Percentiles rank a stretch among this genome's conserved stretches.
phyloP scores from a whole-genome alignment of 2,329 filamentous ascomycete species.

The Penicillium janthinellum region DNA sequence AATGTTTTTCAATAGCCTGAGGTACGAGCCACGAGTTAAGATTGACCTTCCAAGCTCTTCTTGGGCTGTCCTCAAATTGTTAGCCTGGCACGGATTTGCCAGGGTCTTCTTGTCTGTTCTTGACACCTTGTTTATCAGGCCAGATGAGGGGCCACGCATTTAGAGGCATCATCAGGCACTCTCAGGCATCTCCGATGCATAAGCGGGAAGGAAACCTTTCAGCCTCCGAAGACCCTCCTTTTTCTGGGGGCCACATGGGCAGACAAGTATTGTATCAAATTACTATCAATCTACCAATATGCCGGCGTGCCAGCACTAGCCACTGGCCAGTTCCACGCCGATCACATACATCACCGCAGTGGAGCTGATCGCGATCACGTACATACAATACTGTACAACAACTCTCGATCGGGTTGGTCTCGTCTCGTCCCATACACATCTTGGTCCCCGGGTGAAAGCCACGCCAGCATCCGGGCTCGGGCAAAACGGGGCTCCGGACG shows the following conservation, averaged over 20 bases:
- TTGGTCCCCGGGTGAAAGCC: slow-evolving; percentile 9
- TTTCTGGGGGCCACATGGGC: neutral
- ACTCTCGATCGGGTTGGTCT: neutral
- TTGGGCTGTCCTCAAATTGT: neutral
- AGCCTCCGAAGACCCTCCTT: neutral
- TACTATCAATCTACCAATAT: neutral
- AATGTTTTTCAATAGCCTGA: neutral
- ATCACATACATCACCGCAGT: neutral
- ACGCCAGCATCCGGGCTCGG: slow-evolving; percentile 22
- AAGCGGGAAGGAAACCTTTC: slow-evolving; percentile 6
- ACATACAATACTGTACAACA: neutral
- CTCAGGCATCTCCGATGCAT: slow-evolving; percentile 1
- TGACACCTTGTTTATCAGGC: neutral
- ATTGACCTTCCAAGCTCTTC: neutral
- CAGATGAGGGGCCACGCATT: neutral
- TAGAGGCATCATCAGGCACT: neutral
- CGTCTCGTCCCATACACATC: neutral
- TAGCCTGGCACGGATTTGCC: neutral
- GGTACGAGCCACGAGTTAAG: neutral
- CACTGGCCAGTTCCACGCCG: neutral
- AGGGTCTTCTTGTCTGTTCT: neutral
- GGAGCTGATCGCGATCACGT: neutral
- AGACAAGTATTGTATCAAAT: neutral
- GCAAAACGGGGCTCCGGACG: slow-evolving; percentile 21
- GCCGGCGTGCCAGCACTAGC: neutral